Conservation (phyloP, 106 monocot species). For the Dioscorea alata region DNA sequence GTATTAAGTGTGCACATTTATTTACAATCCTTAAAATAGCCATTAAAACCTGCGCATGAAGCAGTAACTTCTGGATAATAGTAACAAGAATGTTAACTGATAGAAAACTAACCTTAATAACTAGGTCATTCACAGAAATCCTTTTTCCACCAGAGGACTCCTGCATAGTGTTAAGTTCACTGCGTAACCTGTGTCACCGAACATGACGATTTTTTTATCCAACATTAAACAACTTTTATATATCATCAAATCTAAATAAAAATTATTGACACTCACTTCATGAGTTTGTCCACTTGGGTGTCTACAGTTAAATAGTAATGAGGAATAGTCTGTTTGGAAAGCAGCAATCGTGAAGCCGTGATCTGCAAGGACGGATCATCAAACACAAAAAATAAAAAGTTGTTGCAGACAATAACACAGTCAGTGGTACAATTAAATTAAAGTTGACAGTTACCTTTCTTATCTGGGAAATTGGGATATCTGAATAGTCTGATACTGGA, state of each 20-base stretch:
- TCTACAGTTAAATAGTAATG: slow-evolving; percentile 97
- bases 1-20: no score
- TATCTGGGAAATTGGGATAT: slow-evolving; percentile 82
- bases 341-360: slow-evolving; percentile 79
- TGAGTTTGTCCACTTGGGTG: slow-evolving; percentile 82
- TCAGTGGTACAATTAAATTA: neutral
- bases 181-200: slow-evolving; percentile 44
- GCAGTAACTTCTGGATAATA: neutral
- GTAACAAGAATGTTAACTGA: no score
- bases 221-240: no score
- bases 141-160: slow-evolving; percentile 80
- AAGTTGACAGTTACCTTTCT: slow-evolving; percentile 51
- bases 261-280: slow-evolving; percentile 49
- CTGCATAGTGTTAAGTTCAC: slow-evolving; percentile 79
- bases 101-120: slow-evolving; percentile 66
- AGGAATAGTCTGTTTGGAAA: slow-evolving; percentile 95
- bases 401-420: neutral
- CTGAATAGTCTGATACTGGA: slow-evolving; percentile 52
- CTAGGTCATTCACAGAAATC: slow-evolving; percentile 92
- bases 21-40: neutral
- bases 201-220: no score
- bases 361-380: slow-evolving; percentile 35
- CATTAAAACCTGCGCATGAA: neutral
- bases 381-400: neutral
- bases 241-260: neutral